These are phyloP conservation scores for Stemphylium lycopersici DNA, from an alignment of 2,329 filamentous ascomycete genomes.

Conservation along the genomic window DNA sequence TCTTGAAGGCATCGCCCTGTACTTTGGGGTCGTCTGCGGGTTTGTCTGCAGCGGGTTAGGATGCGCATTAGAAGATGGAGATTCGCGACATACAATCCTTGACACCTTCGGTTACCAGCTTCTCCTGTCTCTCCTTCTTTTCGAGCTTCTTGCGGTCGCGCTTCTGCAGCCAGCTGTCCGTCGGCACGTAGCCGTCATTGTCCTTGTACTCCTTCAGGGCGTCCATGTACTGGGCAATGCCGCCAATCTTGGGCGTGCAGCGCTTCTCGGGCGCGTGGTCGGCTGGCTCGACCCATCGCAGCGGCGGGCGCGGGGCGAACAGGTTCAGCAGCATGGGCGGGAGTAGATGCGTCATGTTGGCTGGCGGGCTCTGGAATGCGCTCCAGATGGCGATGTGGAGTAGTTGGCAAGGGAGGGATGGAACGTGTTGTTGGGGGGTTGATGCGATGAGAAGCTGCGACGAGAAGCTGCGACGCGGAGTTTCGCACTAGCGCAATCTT, in stretches of 20 bases:
- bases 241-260: conserved; percentile 73
- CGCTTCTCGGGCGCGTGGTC: conserved; percentile 85
- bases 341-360: conserved; percentile 90
- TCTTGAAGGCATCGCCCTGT: conserved; percentile 92
- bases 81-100: conserved; percentile 62
- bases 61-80: background rate
- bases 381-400: conserved; percentile 33
- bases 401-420: conserved; percentile 38
- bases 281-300: conserved; percentile 84
- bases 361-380: conserved; percentile 40
- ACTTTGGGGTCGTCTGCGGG: conserved; percentile 86
- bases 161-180: conserved; percentile 90
- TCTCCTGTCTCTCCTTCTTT: conserved; percentile 72
- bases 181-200: conserved; percentile 76
- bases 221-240: conserved; percentile 76
- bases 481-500: conserved; percentile 30
- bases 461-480: conserved; percentile 23
- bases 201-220: conserved; percentile 79
- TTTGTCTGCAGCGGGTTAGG: conserved; percentile 64
- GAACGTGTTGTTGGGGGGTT: conserved; percentile 11
- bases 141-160: conserved; percentile 84
- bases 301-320: conserved; percentile 89
- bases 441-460: conserved; percentile 22
- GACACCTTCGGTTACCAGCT: conserved; percentile 67
- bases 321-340: conserved; percentile 90